Conservation (phyloP, 2,329 filamentous ascomycete genomes). For the Venturia oleaginea region DNA sequence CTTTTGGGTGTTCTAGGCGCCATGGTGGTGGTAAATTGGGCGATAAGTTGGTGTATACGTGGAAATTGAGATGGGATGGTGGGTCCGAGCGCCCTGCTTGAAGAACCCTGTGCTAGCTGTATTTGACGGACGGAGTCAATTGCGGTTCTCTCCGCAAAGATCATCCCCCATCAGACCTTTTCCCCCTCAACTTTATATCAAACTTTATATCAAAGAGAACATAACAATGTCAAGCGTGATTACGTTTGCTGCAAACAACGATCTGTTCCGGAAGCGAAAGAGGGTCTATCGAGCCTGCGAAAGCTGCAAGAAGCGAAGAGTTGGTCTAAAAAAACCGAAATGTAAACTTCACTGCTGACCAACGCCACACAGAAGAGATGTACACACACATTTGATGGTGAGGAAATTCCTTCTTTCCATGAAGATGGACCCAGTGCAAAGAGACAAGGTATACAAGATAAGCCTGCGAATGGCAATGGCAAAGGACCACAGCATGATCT, state of each 20-base stretch:
- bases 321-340: conserved; percentile 18
- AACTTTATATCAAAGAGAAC: neutral
- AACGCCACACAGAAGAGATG: conserved; percentile 29
- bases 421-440: neutral
- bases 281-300: conserved; percentile 35
- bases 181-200: neutral
- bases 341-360: neutral
- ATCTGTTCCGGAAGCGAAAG: conserved; percentile 36
- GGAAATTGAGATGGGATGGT: no score
- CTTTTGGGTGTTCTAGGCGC: no score
- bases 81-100: no score
- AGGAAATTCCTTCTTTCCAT: neutral
- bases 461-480: neutral
- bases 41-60: no score
- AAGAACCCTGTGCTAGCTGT: no score
- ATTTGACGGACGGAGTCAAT: no score
- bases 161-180: neutral
- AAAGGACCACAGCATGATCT: neutral
- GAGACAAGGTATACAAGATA: neutral
- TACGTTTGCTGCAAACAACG: conserved; percentile 37
- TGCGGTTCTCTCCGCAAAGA: neutral
- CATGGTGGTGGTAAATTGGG: no score
- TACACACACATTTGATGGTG: conserved; percentile 31
- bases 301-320: conserved; percentile 35
- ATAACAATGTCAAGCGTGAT: conserved; percentile 32